phyloP scores from a whole-genome alignment of 768 basidiomycete species.

The Podaxis carcinomalis region DNA sequence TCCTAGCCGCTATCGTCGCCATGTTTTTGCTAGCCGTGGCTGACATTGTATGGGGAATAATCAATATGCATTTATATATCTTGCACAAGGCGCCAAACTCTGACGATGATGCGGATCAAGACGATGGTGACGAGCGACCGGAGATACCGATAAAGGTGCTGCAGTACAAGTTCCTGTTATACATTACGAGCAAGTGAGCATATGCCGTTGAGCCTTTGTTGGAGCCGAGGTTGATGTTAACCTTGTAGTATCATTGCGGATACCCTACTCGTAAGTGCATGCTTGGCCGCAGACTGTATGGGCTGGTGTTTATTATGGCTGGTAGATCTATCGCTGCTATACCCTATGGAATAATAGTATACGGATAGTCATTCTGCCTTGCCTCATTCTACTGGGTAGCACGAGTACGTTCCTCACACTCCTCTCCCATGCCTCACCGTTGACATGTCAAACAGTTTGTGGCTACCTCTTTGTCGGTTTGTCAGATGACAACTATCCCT shows the following conservation, averaged over 20 bases:
- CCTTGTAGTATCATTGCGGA: conserved; percentile 24
- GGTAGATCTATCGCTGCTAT: conserved; percentile 29
- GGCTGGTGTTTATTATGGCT: not conserved
- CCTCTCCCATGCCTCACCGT: not conserved
- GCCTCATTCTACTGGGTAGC: conserved; percentile 21
- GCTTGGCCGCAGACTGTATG: not conserved
- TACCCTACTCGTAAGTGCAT: conserved; percentile 22
- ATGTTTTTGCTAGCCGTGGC: conserved; percentile 26
- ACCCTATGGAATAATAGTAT: conserved; percentile 26
- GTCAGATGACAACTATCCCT: conserved; percentile 25
- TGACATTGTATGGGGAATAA: conserved; percentile 26
- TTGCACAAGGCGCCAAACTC: conserved; percentile 15
- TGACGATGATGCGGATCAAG: not conserved
- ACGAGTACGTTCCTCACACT: conserved; percentile 18
- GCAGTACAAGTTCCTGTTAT: conserved; percentile 25
- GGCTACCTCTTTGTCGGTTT: conserved; percentile 24
- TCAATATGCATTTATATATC: conserved; percentile 24
- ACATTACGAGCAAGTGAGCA: conserved; percentile 29
- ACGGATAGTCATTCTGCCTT: conserved; percentile 23
- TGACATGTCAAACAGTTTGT: conserved; percentile 15
- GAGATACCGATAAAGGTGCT: conserved; percentile 23
- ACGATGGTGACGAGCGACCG: not conserved
- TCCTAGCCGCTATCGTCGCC: conserved; percentile 21
- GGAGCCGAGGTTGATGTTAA: not conserved
- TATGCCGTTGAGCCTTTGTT: not conserved